Base-by-base conservation (phyloP, 75 land plant genomes). In the Isoetes taiwanensis region DNA sequence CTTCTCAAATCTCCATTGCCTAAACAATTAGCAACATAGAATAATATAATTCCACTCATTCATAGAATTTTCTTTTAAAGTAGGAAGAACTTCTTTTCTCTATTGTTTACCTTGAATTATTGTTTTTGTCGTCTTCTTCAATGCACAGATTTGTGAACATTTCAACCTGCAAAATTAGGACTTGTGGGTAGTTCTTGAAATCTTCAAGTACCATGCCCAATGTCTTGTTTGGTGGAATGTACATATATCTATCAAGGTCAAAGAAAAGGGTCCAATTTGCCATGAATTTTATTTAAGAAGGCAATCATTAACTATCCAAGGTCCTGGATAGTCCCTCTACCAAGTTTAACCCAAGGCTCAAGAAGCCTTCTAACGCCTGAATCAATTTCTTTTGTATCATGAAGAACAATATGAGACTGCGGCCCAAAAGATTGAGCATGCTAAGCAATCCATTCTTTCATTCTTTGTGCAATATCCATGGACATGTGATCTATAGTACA, bases 201-300 rank as follows among this genome's bases (percentile, higher is more conserved):
- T 35, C 67, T 17, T 54, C 40, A 41, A 64, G 34, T 14, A 64
- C 67, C 4, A 29, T n/a, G 1, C 28, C 21, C 3, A 64, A 31
- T 28, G 28, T 64, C n/a, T 35, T 30, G 16, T 35, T 1, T 1
- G 46, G 16, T 16, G 40, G 30, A 23, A 64, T 43, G 17, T 37
- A 54, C 27, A 64, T 17, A 48, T 54, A 64, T 30, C 56, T 59
- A 35, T 64, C 67, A 25, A 64, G 46, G 37, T 64, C 67, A 30
- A 64, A 64, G 67, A 64, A 64, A 46, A 64, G 56, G 41, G 67
- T 64, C 67, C 67, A 64, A 20, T 54, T 37, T n/a, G 67, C 60
- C n/a, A 53, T n/a, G 55, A 52, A 35, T 21, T 52, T 48, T 10
- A 40, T 21, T 46, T 25, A 20, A 54, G 41, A 3, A 64, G 17